A percentile compares a stretch with the other conserved stretches of the same genome.
These are phyloP conservation scores for Magnolia changhungtana DNA, from an alignment of 164 flowering plant genomes.

Conservation along the genomic window DNA sequence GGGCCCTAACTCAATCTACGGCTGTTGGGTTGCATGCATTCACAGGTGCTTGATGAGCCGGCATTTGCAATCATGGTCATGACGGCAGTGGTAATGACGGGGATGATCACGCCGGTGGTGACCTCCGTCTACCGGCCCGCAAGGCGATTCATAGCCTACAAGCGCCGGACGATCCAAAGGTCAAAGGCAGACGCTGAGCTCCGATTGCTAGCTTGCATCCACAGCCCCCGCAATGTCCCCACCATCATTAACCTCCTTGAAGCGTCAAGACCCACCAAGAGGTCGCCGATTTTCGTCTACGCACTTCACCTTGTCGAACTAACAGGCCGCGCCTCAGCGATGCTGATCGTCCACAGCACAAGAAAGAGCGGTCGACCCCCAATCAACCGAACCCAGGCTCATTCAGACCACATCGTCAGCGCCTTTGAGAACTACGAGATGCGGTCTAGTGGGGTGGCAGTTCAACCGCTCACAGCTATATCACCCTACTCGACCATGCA, in stretches of 20 bases:
- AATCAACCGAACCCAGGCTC: constrained; percentile 19
- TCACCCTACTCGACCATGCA: constrained; percentile 31
- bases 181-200: constrained; percentile 18
- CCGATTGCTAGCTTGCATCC: constrained; percentile 23
- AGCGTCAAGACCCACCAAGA: constrained; percentile 18
- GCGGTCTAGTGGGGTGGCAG: constrained; percentile 6
- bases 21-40: too few species aligned
- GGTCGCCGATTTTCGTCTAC: constrained; percentile 20
- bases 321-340: constrained; percentile 23
- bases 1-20: too few species aligned
- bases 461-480: constrained; percentile 27
- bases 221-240: constrained; percentile 23
- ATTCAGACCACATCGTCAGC: constrained; percentile 20
- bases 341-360: constrained; percentile 19
- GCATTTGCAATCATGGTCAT: constrained; percentile 21
- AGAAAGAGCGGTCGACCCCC: not conserved
- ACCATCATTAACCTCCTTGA: constrained; percentile 28
- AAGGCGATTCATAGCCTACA: constrained; percentile 15
- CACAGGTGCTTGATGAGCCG: constrained; percentile 17
- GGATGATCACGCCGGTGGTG: constrained; percentile 12
- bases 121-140: constrained; percentile 13
- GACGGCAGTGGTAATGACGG: constrained; percentile 14
- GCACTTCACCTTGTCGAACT: constrained; percentile 27
- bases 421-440: constrained; percentile 25
- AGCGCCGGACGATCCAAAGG: constrained; percentile 20